Evolutionary conservation across 2,329 filamentous ascomycete species (phyloP).

Genomic region (Exophiala sp.): DNA sequence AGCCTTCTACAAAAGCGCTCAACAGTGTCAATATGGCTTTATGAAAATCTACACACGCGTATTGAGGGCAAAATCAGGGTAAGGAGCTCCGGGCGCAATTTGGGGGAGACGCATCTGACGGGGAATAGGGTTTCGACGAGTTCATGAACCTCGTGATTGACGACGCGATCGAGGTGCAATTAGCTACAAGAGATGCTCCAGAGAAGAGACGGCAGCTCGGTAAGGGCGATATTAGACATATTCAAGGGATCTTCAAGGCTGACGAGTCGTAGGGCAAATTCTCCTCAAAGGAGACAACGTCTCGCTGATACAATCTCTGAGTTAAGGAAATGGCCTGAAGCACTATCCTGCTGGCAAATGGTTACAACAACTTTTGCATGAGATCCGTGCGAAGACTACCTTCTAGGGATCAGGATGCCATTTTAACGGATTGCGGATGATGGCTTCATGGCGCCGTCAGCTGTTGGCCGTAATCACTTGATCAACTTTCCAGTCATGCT

Average conservation of each 20-base stretch:
- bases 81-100: conserved; percentile 35
- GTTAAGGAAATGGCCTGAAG: conserved; percentile 29
- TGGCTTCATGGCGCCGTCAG: conserved; percentile 5
- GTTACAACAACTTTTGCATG: background rate
- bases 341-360: background rate
- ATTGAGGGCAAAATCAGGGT: conserved; percentile 97
- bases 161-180: conserved; percentile 86
- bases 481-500: conserved; percentile 73
- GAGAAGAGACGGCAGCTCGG: conserved; percentile 74
- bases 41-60: conserved; percentile 86
- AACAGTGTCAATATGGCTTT: conserved; percentile 91
- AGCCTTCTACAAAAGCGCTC: conserved; percentile 80
- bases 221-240: conserved; percentile 40
- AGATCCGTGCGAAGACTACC: background rate
- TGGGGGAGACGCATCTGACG: conserved; percentile 14
- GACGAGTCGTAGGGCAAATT: conserved; percentile 61
- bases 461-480: conserved; percentile 48
- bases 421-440: background rate
- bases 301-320: conserved; percentile 63
- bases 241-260: conserved; percentile 4
- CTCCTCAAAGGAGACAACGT: conserved; percentile 85
- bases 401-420: background rate
- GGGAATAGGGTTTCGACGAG: conserved; percentile 83
- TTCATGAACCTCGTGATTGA: conserved; percentile 99
- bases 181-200: conserved; percentile 72